Evolutionary conservation across 1,139 yeast species (phyloP).

Genomic region (Yamadazyma conglobata): DNA sequence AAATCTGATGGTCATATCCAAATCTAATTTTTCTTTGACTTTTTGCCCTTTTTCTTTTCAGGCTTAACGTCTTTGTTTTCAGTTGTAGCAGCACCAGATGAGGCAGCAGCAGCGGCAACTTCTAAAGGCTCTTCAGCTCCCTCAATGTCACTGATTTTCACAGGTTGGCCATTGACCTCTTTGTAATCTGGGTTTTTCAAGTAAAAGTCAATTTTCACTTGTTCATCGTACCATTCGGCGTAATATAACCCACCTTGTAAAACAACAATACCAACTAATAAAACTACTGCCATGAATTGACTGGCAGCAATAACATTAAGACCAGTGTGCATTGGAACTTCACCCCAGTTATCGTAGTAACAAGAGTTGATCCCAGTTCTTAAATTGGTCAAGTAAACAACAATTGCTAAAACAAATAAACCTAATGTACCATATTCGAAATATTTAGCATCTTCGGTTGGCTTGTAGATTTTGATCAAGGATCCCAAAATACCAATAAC

Average conservation of each 20-base stretch:
- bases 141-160: conserved; percentile 12
- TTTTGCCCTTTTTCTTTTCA: conserved; percentile 16
- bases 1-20: no score
- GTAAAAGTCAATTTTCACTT: conserved; percentile 51
- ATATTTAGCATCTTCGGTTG: conserved; percentile 74
- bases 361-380: conserved; percentile 77
- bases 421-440: conserved; percentile 88
- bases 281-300: conserved; percentile 68
- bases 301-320: conserved; percentile 90
- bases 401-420: conserved; percentile 64
- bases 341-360: conserved; percentile 82
- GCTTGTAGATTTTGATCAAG: conserved; percentile 78
- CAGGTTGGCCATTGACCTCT: conserved; percentile 18
- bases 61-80: conserved; percentile 16
- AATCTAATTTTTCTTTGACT: conserved; percentile 4
- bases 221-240: conserved; percentile 72
- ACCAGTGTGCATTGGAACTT: conserved; percentile 82
- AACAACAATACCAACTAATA: conserved; percentile 72
- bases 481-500: conserved; percentile 68
- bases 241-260: conserved; percentile 89
- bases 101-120: conserved; percentile 20
- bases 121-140: conserved; percentile 17
- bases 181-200: conserved; percentile 35
- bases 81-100: conserved; percentile 16
- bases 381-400: conserved; percentile 82